phyloP scores from a whole-genome alignment of 306 rosid species.

The Pterocarpus santalinus region DNA sequence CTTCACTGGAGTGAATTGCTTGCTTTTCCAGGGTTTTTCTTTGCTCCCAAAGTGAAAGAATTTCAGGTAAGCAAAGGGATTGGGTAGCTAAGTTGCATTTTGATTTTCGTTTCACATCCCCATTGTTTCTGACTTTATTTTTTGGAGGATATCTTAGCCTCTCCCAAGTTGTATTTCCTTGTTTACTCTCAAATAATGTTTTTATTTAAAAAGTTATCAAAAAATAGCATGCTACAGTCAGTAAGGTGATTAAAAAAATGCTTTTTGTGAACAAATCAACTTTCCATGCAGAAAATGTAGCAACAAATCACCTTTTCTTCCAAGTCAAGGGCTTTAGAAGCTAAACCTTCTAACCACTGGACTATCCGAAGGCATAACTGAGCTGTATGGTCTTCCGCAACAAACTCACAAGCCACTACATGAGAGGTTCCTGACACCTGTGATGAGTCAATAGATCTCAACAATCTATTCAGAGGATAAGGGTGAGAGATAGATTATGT shows the following conservation, averaged over 20 bases:
- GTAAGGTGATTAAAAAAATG: constrained; percentile 15
- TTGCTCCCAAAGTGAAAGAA: not conserved
- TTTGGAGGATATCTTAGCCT: constrained; percentile 8
- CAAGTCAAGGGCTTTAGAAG: constrained; percentile 93
- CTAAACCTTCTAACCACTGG: constrained; percentile 94
- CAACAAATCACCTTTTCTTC: constrained; percentile 78
- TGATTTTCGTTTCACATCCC: not conserved
- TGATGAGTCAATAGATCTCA: constrained; percentile 48
- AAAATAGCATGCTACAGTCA: constrained; percentile 4
- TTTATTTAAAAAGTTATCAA: not conserved
- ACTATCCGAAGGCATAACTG: constrained; percentile 92
- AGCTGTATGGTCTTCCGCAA: constrained; percentile 77
- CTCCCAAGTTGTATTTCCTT: constrained; percentile 17
- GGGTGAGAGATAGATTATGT: not conserved
- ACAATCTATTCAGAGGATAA: constrained; percentile 13
- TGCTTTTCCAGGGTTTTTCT: constrained; percentile 23
- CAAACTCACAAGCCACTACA: constrained; percentile 92
- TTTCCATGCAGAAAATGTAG: constrained; percentile 35
- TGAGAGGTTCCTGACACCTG: constrained; percentile 91
- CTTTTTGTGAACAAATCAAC: constrained; percentile 33
- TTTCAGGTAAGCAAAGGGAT: not conserved
- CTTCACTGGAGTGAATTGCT: not conserved
- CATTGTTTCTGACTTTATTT: not conserved
- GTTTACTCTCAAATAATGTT: not conserved
- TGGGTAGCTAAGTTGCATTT: too few relatives aligned